Conservation (phyloP, 2,329 filamentous ascomycete genomes). For the Gaeumannomyces sp. region DNA sequence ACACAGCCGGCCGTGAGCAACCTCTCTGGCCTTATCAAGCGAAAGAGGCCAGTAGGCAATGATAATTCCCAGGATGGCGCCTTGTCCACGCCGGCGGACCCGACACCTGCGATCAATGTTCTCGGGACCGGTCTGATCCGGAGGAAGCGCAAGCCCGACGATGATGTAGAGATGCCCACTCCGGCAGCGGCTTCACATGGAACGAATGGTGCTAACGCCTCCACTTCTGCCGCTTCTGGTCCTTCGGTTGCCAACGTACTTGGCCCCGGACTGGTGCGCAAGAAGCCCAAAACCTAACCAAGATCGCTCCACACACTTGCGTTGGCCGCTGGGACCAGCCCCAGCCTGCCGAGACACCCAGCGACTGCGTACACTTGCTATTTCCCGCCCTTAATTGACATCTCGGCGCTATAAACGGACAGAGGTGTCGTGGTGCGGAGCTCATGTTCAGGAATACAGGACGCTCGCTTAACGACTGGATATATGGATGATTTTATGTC, state of each 20-base stretch:
- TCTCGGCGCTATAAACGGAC: too few species aligned
- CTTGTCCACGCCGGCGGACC: not conserved
- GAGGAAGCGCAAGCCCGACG: slow-evolving; percentile 33
- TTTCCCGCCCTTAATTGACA: not conserved
- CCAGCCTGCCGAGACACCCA: not conserved
- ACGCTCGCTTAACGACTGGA: not conserved
- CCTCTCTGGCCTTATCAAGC: slow-evolving; percentile 40
- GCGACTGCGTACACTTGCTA: not conserved
- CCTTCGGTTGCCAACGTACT: slow-evolving; percentile 16
- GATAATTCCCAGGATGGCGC: not conserved
- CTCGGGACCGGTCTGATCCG: slow-evolving; percentile 32
- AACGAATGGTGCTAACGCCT: not conserved
- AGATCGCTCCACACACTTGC: not conserved
- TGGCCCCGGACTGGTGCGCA: slow-evolving; percentile 36
- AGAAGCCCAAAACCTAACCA: slow-evolving; percentile 37
- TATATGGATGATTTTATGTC: not conserved
- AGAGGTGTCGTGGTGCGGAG: too few species aligned
- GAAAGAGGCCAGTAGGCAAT: slow-evolving; percentile 25
- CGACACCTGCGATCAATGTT: slow-evolving; percentile 15
- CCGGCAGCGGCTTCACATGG: slow-evolving; percentile 16
- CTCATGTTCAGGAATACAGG: not conserved
- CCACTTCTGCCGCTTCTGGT: not conserved
- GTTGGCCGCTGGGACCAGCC: not conserved
- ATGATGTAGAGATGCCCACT: not conserved
- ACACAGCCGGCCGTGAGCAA: slow-evolving; percentile 34